Conservation (phyloP, 441 rosid species). For the Brassica hybrid region DNA sequence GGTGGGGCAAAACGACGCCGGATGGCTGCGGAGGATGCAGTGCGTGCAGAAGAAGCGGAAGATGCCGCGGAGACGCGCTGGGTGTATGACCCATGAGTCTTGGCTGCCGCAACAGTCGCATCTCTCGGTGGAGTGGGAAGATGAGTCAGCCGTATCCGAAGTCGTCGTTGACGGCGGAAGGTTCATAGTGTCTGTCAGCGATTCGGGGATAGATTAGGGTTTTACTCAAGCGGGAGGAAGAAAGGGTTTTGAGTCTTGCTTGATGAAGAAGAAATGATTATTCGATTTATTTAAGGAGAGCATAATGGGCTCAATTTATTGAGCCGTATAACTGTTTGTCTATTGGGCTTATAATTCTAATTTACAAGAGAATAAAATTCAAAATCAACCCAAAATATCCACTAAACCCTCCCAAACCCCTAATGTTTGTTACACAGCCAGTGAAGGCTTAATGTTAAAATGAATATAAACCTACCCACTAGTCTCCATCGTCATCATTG, state of each 20-base stretch:
- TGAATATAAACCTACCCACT: too few species aligned
- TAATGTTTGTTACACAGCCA: too few species aligned
- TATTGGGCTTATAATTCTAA: conserved; percentile 13
- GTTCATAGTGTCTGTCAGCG: conserved; percentile 25
- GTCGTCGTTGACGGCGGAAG: conserved; percentile 17
- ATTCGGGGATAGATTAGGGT: neutral
- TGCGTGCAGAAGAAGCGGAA: conserved; percentile 72
- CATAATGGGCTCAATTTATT: neutral
- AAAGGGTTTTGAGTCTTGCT: neutral
- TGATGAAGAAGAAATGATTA: neutral
- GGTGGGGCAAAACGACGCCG: conserved; percentile 64
- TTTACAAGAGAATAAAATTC: neutral
- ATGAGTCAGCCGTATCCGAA: neutral
- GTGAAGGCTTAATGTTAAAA: too few species aligned
- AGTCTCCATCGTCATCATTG: too few species aligned
- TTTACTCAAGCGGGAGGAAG: conserved; percentile 6
- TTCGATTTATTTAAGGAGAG: neutral
- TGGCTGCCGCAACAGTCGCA: conserved; percentile 58
- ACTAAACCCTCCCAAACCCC: too few species aligned
- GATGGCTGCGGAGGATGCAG: conserved; percentile 74
- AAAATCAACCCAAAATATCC: neutral
- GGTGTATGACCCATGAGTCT: conserved; percentile 63
- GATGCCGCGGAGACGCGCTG: conserved; percentile 55
- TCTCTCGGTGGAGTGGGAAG: neutral
- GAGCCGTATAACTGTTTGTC: neutral